Conservation (phyloP, 2,329 filamentous ascomycete genomes). For the Lasiodiplodia citricola region DNA sequence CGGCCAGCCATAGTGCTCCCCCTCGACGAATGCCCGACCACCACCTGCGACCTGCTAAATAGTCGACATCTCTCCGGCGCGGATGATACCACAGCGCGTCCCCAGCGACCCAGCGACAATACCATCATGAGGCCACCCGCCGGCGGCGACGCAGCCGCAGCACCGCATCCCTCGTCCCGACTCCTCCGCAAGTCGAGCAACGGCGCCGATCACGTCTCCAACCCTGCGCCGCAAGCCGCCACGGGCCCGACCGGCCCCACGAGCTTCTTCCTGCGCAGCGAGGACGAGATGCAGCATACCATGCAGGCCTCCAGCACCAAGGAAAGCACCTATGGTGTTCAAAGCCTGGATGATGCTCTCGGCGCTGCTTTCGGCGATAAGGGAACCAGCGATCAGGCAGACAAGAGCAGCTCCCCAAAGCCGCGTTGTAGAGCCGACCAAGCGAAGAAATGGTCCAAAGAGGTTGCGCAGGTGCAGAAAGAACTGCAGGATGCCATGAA, state of each 20-base stretch:
- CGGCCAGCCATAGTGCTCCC: conserved; percentile 12
- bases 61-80: background rate
- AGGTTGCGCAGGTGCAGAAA: conserved; percentile 29
- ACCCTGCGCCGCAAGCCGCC: conserved; percentile 27
- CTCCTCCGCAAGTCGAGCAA: conserved; percentile 45
- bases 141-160: conserved; percentile 43
- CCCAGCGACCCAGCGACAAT: background rate
- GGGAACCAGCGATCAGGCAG: conserved; percentile 31
- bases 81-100: conserved; percentile 15
- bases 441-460: conserved; percentile 14
- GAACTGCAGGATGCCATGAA: conserved; percentile 10
- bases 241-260: conserved; percentile 52
- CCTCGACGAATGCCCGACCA: conserved; percentile 23
- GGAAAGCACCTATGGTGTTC: conserved; percentile 61
- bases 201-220: conserved; percentile 30
- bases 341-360: conserved; percentile 62
- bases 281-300: conserved; percentile 54
- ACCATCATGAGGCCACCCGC: conserved; percentile 41
- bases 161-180: conserved; percentile 33
- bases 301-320: conserved; percentile 24
- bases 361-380: conserved; percentile 42
- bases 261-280: conserved; percentile 65
- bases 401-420: conserved; percentile 6
- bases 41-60: conserved; percentile 16
- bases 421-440: conserved; percentile 12